Conservation (phyloP, 176 grass and related monocot species). For the Oryza coarctata region DNA sequence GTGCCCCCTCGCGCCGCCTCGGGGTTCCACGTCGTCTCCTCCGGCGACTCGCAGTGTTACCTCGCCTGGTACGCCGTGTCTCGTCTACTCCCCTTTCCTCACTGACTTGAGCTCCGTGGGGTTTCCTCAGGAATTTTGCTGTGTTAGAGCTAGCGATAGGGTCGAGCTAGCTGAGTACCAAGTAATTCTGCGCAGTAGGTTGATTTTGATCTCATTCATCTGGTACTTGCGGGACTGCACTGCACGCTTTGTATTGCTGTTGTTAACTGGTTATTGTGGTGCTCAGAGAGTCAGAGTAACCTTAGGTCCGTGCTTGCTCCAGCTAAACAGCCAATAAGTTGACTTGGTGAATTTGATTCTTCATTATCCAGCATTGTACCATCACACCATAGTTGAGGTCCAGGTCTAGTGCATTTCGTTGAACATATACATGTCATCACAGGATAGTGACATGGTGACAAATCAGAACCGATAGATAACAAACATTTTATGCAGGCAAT, state of each 20-base stretch:
- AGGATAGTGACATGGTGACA: neutral
- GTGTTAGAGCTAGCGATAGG: neutral
- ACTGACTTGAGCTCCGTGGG: neutral
- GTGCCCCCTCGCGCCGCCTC: conserved; percentile 50
- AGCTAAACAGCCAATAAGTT: neutral
- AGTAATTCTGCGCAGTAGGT: neutral
- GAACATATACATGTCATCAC: neutral
- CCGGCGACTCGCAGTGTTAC: conserved; percentile 51
- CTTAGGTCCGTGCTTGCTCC: conserved; percentile 28
- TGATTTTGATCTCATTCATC: neutral
- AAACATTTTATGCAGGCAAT: neutral
- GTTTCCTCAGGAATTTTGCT: neutral
- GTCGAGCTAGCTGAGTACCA: neutral
- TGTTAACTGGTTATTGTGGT: neutral
- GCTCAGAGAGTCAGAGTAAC: conserved; percentile 7
- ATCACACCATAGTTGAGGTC: neutral
- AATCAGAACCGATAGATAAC: neutral
- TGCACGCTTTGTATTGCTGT: neutral
- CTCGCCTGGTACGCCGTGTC: conserved; percentile 56
- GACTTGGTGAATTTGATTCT: neutral
- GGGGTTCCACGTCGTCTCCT: conserved; percentile 50
- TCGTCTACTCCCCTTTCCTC: conserved; percentile 24
- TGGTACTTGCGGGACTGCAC: neutral
- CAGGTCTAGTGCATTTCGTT: neutral
- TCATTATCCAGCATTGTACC: conserved; percentile 3